Conservation (phyloP, 2,329 filamentous ascomycete species). For the Neophaeococcomyces mojaviensis region DNA sequence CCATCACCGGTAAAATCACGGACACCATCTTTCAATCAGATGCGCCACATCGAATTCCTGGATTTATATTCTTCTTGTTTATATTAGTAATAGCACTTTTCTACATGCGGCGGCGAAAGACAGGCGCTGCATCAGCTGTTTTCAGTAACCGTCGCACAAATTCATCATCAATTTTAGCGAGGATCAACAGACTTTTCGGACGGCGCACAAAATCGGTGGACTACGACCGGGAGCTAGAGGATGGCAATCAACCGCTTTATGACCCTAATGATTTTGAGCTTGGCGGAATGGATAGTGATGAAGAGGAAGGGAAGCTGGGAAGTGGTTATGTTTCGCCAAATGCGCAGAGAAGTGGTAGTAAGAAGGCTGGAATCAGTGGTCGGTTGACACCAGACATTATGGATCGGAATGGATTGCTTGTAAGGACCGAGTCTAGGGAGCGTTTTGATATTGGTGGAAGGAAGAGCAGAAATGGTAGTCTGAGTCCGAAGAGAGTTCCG, state of each 20-base stretch:
- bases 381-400: conserved; percentile 33
- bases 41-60: conserved; percentile 61
- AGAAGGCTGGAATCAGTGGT: conserved; percentile 22
- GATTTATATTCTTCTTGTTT: conserved; percentile 69
- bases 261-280: conserved; percentile 65
- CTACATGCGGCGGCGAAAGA: conserved; percentile 58
- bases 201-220: conserved; percentile 30
- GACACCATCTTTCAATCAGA: conserved; percentile 58
- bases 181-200: conserved; percentile 30
- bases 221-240: conserved; percentile 82
- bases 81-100: conserved; percentile 63
- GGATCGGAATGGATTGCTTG: conserved; percentile 63
- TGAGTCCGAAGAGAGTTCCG: conserved; percentile 37
- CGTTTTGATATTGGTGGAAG: conserved; percentile 55
- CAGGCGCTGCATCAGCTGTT: conserved; percentile 41
- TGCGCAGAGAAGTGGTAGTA: conserved; percentile 28
- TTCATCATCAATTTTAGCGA: conserved; percentile 25
- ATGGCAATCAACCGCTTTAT: conserved; percentile 43
- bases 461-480: conserved; percentile 38
- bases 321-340: conserved; percentile 19
- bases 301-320: conserved; percentile 28
- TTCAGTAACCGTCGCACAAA: conserved; percentile 21
- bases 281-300: conserved; percentile 46
- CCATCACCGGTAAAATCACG: conserved; percentile 49
- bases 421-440: conserved; percentile 81